A percentile compares a stretch with the other conserved stretches of the same genome.
Evolutionary conservation across 768 basidiomycete species (phyloP).

Genomic region (Lentinula edodes): DNA sequence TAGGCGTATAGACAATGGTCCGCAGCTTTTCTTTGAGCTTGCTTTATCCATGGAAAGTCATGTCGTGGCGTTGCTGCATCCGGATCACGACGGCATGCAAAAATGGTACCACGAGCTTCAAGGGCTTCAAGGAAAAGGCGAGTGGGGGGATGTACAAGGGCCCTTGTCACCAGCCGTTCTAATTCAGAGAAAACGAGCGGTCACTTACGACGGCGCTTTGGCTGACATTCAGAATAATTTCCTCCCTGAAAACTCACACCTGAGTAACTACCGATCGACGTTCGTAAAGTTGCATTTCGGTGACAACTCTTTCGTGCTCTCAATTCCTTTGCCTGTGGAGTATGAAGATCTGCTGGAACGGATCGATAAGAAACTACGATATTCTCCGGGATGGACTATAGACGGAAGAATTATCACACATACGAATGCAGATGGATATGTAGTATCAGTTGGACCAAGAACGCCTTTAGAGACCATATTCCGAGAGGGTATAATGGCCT

Average conservation of each 20-base stretch:
- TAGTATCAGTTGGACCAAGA: not conserved
- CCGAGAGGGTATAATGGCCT: not conserved
- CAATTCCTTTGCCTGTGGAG: not conserved
- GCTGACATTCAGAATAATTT: not conserved
- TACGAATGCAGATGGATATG: not conserved
- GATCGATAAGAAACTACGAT: slow-evolving; percentile 5
- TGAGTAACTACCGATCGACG: not conserved
- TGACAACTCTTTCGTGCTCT: not conserved
- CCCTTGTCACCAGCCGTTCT: not conserved
- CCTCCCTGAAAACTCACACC: not conserved
- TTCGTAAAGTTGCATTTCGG: slow-evolving; percentile 5
- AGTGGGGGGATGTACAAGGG: not conserved
- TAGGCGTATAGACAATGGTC: not conserved
- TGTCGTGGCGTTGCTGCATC: not conserved
- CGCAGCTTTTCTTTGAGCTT: not conserved
- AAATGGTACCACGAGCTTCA: not conserved
- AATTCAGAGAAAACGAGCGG: not conserved
- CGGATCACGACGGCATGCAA: not conserved
- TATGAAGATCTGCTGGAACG: slow-evolving; percentile 4
- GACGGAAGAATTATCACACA: not conserved
- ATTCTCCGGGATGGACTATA: not conserved
- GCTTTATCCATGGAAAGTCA: not conserved
- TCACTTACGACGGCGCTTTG: not conserved
- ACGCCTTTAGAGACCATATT: not conserved
- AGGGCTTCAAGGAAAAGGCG: not conserved